Evolutionary conservation across 192 early-diverging fungal species (phyloP).

Genomic region (Phlyctochytrium arcticum): DNA sequence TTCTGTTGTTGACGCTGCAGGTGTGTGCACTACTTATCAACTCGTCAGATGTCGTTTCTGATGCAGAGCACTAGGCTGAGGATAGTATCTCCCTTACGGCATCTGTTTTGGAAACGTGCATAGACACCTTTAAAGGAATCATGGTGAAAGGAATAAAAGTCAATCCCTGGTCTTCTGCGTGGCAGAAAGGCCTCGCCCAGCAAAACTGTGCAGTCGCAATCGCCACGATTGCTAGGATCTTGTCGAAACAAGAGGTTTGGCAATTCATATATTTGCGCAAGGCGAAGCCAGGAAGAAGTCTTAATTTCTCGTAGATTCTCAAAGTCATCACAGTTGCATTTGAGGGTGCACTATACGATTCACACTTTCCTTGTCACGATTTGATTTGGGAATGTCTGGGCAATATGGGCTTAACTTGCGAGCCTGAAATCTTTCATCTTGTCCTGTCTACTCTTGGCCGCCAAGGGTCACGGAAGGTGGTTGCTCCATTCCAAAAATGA

Average conservation of each 20-base stretch:
- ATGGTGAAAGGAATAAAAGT: neutral
- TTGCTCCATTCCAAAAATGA: too few species aligned
- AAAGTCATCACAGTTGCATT: conserved; percentile 9
- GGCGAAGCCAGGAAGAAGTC: too few species aligned
- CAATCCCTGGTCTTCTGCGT: neutral
- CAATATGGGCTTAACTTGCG: conserved; percentile 34
- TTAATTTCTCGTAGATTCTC: too few species aligned
- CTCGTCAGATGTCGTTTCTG: neutral
- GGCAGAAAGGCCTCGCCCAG: conserved; percentile 2
- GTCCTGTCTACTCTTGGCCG: conserved; percentile 1
- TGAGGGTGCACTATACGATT: conserved; percentile 3
- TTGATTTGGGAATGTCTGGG: conserved; percentile 44
- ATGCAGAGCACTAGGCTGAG: too few species aligned
- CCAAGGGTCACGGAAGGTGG: conserved; percentile 10
- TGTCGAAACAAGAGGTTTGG: conserved; percentile 7
- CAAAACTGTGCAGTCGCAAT: conserved; percentile 15
- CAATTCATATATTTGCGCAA: too few species aligned
- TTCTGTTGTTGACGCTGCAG: conserved; percentile 2
- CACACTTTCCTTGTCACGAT: conserved; percentile 6
- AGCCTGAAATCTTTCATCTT: conserved; percentile 34
- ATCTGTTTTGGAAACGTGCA: neutral
- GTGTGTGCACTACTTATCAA: neutral
- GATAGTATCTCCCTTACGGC: neutral
- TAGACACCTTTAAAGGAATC: neutral
- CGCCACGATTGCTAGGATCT: neutral